These are phyloP conservation scores for Aegilops tauschii DNA, from an alignment of 176 grass and related monocot species.

Conservation along the genomic window DNA sequence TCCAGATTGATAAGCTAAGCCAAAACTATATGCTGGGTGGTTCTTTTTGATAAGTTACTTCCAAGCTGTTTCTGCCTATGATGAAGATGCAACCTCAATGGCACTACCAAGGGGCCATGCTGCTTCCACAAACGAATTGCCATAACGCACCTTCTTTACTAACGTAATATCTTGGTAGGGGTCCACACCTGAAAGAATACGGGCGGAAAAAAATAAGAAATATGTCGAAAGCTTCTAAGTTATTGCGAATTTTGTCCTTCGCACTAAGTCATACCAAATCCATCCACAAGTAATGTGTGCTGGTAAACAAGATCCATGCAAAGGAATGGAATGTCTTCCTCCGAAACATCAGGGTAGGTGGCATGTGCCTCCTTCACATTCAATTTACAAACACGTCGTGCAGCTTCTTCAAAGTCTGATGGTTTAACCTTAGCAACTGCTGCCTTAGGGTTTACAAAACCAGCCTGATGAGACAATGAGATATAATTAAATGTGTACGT, in stretches of 20 bases:
- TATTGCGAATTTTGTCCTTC: neutral
- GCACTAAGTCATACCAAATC: constrained; percentile 65
- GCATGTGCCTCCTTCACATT: constrained; percentile 73
- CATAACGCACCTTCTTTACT: constrained; percentile 82
- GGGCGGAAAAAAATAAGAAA: neutral
- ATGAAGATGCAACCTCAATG: constrained; percentile 88
- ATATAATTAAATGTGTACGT: constrained; percentile 10
- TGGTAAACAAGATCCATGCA: constrained; percentile 99
- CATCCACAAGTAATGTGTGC: constrained; percentile 93
- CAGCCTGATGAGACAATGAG: constrained; percentile 53
- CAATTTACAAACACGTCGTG: constrained; percentile 82
- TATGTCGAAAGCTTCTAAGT: neutral
- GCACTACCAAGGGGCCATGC: constrained; percentile 97
- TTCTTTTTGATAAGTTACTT: constrained; percentile 21
- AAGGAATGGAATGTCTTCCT: constrained; percentile 85
- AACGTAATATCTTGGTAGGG: constrained; percentile 92
- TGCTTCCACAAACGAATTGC: constrained; percentile 79
- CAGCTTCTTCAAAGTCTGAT: constrained; percentile 80
- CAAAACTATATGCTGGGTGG: constrained; percentile 39
- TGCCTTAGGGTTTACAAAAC: constrained; percentile 70
- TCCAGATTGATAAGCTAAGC: constrained; percentile 43
- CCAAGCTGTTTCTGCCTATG: constrained; percentile 42
- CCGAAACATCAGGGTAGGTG: constrained; percentile 60
- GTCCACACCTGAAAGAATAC: constrained; percentile 55
- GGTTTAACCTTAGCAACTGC: constrained; percentile 67